A percentile compares a stretch with the other conserved stretches of the same genome.
phyloP scores from a whole-genome alignment of 768 basidiomycete species.

The Termitomyces sp. region DNA sequence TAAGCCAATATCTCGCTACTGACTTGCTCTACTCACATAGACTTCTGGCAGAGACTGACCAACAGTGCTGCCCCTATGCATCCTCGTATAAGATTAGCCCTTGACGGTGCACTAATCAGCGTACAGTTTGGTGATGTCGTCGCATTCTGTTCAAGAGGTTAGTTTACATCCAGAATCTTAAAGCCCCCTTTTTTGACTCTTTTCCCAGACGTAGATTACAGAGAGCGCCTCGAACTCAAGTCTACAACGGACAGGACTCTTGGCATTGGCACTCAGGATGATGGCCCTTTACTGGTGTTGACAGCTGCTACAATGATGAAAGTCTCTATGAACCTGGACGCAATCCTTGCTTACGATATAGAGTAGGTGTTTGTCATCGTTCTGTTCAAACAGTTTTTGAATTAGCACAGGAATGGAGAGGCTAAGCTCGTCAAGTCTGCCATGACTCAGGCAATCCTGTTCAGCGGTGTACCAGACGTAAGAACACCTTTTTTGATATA shows the following conservation, averaged over 20 bases:
- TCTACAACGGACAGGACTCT: conserved; percentile 61
- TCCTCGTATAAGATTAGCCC: conserved; percentile 58
- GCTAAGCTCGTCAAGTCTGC: conserved; percentile 71
- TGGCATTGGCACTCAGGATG: conserved; percentile 53
- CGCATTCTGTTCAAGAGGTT: conserved; percentile 66
- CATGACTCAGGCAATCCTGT: conserved; percentile 80
- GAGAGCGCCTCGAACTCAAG: conserved; percentile 70
- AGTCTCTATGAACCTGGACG: conserved; percentile 55
- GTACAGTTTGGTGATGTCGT: conserved; percentile 77
- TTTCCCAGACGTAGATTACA: conserved; percentile 57
- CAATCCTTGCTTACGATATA: conserved; percentile 52
- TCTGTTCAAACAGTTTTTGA: background rate
- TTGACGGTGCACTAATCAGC: conserved; percentile 52
- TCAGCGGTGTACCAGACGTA: conserved; percentile 64
- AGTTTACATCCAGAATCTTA: background rate
- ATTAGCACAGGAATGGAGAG: conserved; percentile 44
- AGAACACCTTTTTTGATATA: background rate
- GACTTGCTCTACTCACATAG: background rate
- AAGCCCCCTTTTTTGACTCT: background rate
- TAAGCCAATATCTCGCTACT: conserved; percentile 27
- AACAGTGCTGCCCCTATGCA: conserved; percentile 67
- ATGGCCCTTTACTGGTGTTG: conserved; percentile 49
- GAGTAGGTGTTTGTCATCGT: conserved; percentile 43
- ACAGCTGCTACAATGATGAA: conserved; percentile 71
- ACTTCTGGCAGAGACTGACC: conserved; percentile 41